Evolutionary conservation across 2,329 filamentous ascomycete species (phyloP).

Genomic region (Aspergillus ustus): DNA sequence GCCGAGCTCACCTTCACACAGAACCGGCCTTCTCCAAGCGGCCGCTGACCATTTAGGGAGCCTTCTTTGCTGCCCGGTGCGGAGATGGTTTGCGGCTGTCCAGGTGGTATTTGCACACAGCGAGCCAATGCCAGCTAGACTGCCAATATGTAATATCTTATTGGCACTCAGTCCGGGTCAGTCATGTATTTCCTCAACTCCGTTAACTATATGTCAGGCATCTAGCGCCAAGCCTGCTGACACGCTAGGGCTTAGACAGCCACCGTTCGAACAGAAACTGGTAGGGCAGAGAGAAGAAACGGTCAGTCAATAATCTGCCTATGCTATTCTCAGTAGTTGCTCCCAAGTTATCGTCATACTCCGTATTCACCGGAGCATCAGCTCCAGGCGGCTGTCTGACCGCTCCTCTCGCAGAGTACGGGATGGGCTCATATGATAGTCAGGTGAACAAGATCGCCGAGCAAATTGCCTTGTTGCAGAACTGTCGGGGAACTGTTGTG

Average conservation of each 20-base stretch:
- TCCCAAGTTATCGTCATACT: background rate
- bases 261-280: background rate
- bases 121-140: background rate
- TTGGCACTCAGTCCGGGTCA: too few relatives aligned
- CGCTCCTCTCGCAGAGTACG: background rate
- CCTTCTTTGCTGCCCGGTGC: background rate
- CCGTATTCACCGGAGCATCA: background rate
- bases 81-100: background rate
- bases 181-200: too few relatives aligned
- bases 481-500: background rate
- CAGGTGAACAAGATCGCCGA: background rate
- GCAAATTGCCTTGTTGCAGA: background rate
- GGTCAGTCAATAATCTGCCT: background rate
- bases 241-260: background rate
- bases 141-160: too few relatives aligned
- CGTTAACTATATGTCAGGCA: background rate
- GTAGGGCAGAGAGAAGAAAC: slow-evolving; percentile 1
- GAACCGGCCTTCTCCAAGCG: background rate
- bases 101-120: background rate
- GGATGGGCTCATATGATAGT: background rate
- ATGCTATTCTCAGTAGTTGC: background rate
- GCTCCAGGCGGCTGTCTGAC: background rate
- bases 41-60: background rate
- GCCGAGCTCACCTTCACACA: background rate
- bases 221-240: background rate